Conservation (phyloP, 2,329 filamentous ascomycete genomes). For the Colletotrichum liriopes region DNA sequence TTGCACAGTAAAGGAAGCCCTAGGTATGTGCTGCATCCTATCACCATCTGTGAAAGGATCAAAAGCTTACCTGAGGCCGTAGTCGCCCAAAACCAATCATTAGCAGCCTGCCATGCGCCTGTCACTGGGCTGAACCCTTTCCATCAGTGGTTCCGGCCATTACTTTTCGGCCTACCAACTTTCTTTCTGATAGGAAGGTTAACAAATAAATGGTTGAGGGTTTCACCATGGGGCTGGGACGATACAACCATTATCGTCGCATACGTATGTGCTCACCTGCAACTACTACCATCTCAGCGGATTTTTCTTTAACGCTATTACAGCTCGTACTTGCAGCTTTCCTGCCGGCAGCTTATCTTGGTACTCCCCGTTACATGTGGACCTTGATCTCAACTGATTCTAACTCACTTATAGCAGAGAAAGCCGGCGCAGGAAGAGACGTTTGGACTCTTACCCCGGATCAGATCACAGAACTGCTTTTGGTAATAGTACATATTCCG, state of each 20-base stretch:
- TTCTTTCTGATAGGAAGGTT: background rate
- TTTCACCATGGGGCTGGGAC: slow-evolving; percentile 19
- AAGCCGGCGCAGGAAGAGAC: background rate
- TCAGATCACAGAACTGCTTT: slow-evolving; percentile 3
- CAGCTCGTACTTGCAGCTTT: background rate
- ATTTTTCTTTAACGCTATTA: background rate
- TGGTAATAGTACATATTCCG: background rate
- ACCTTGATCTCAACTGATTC: background rate
- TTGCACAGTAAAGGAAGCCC: slow-evolving; percentile 51
- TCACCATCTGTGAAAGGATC: background rate
- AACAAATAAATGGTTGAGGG: background rate
- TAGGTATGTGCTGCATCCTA: slow-evolving; percentile 47
- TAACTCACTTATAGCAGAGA: background rate
- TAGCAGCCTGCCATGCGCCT: background rate
- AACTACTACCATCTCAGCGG: background rate
- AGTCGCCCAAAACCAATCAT: background rate
- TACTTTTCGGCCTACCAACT: background rate
- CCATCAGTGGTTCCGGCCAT: background rate
- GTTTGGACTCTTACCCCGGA: slow-evolving; percentile 10
- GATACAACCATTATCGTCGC: slow-evolving; percentile 9
- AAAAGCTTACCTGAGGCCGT: background rate
- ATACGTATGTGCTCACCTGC: background rate
- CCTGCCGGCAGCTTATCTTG: background rate
- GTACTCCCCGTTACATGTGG: background rate
- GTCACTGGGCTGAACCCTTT: background rate